phyloP scores from a whole-genome alignment of 495 filamentous ascomycete genomes.

The Penicillium cataractarum region DNA sequence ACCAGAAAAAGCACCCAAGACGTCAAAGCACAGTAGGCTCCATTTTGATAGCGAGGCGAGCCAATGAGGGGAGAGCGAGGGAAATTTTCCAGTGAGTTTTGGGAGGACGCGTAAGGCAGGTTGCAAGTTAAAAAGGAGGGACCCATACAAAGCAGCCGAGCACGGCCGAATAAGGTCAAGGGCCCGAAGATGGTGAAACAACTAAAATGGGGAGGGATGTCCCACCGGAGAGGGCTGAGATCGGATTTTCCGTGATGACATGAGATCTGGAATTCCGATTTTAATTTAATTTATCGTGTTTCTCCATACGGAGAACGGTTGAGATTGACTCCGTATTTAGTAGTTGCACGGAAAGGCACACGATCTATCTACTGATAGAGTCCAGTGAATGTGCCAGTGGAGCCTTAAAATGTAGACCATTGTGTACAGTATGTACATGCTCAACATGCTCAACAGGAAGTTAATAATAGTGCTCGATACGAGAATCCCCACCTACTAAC shows the following conservation, averaged over 20 bases:
- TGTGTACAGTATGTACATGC: too few species aligned
- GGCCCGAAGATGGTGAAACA: constrained; percentile 47
- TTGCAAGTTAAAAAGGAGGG: constrained; percentile 30
- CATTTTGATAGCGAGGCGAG: constrained; percentile 3
- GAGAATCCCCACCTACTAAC: neutral
- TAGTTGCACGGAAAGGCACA: too few species aligned
- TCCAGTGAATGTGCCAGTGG: neutral
- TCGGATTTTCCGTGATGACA: constrained; percentile 4
- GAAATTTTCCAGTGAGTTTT: constrained; percentile 2
- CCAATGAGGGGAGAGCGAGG: constrained; percentile 3
- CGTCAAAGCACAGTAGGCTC: neutral
- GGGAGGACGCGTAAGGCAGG: constrained; percentile 42
- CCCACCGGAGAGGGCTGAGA: neutral
- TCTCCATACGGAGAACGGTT: neutral
- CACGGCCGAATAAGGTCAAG: constrained; percentile 35
- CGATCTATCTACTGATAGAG: too few species aligned
- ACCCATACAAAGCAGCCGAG: constrained; percentile 19
- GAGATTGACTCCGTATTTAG: neutral
- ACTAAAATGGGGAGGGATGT: constrained; percentile 10
- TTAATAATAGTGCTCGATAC: neutral
- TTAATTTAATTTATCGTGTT: neutral
- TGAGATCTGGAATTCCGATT: neutral
- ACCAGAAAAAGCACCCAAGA: neutral
- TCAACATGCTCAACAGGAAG: too few species aligned
- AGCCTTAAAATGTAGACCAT: neutral